Evolutionary conservation across 2,329 filamentous ascomycete genomes (phyloP), one percentile per base, ranked within the genome.

Genomic region (Tolypocladium sp.): DNA sequence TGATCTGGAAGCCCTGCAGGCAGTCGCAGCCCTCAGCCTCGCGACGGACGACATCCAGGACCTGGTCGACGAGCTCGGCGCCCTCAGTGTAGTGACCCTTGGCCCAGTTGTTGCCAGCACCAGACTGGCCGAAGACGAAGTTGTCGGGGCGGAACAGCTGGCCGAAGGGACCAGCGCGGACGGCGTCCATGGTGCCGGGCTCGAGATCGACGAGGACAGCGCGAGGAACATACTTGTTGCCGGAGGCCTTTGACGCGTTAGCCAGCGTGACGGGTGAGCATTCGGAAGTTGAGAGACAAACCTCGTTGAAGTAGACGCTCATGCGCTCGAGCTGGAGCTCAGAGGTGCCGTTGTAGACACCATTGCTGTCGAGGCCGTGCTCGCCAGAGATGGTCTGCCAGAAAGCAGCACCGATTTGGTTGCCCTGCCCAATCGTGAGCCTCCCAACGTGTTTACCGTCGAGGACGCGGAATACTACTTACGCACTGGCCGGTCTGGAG

Each of bases 401-500:
- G 87, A 99, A 99, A 81, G 94, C 94, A 84, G 94, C 94, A 93
- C 94, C 94, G 71, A 97, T 96, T 91, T 99, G 94, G 90, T 99
- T 99, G 87, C 94, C 94, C 93, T 97, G 72, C 70, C 59, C 62
- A 37, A 66, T 62, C 60, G 73, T 81, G 69, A 79, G 75, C 68
- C 61, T 60, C 65, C 61, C 63, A 41, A 53, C 55, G 38, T 22
- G 53, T 58, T 42, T 3, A 55, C 17, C 35, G 55, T 51, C 40
- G 56, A 58, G 55, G 55, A 55, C 35, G 63, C 55, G n/a, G 13
- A 3, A 44, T 56, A 54, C 59, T 56, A 82, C 80, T 80, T 81
- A 97, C 93, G 84, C 94, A 97, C 88, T 99, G 94, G 80, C 94
- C 94, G 85, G 94, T 99, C 84, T 99, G 94, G 73, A 99, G 92